Base-by-base conservation (phyloP, 768 basidiomycete species). In the Boletus reticulatus region DNA sequence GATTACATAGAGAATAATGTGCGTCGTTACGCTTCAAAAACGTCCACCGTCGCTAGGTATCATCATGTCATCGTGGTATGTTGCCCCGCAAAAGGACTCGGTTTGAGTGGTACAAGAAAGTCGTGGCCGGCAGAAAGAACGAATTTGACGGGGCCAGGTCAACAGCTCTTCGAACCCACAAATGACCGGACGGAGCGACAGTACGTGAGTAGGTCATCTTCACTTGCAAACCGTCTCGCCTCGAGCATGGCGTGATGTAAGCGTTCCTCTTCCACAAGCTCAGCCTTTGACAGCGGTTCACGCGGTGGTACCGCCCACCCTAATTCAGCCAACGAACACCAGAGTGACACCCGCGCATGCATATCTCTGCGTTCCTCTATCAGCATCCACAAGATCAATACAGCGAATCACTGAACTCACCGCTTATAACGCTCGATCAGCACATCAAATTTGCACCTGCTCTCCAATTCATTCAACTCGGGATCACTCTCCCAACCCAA, bases 401-500 rank as follows among this genome's bases (percentile, higher is more conserved):
- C 10, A 39, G 20, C 13, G 17, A 34, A 48, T 37, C 27, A 7
- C 39, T n/a, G 29, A 3, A 73, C 79, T 67, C 58, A 84, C 84
- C 73, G 78, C 57, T 73, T 73, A 62, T 82, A 87, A 29, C 84
- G 74, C 50, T 84, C 84, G 44, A 87, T 57, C 20, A 87, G 68
- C 51, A 76, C 73, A 60, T 87, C 84, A 54, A 85, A 87, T 60
- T 78, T 83, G 48, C 77, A 78, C 54, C 85, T 75, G 56, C 71
- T 80, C 55, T 84, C 77, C 47, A 82, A 64, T 57, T 83, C 81
- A 60, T 78, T 80, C 44, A 85, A 69, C 59, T 87, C 84, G 49
- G 82, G 79, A 55, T 86, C 84, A 58, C 80, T 84, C 32, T 87
- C 84, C 87, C 87, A 89, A n/a, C 87, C 87, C 63, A 83, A 78